Evolutionary conservation across 495 filamentous ascomycete species (phyloP).

Genomic region (Pyrenula aspistea): DNA sequence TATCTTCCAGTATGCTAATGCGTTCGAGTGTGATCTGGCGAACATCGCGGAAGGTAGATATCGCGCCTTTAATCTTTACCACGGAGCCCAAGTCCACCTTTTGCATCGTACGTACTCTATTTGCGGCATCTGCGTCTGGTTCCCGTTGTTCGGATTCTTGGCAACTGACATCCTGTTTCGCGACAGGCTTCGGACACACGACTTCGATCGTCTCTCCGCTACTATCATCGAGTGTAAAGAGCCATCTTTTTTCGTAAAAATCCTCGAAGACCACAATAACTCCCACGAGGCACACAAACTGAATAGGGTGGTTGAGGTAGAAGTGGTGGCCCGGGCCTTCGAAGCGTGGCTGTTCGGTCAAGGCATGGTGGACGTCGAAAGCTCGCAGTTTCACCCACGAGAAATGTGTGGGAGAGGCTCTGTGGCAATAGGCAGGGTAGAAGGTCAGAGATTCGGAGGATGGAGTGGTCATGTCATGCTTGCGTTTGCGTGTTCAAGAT

Average conservation of each 20-base stretch:
- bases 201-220: conserved; percentile 67
- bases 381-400: conserved; percentile 72
- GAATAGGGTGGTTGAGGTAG: conserved; percentile 78
- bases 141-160: conserved; percentile 4
- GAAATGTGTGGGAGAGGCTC: conserved; percentile 69
- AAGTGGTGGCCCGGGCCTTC: conserved; percentile 67
- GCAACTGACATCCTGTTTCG: background rate
- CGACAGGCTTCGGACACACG: conserved; percentile 15
- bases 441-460: conserved; percentile 24
- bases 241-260: conserved; percentile 41
- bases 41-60: conserved; percentile 47
- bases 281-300: conserved; percentile 70
- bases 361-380: conserved; percentile 47
- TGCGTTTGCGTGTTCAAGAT: no score
- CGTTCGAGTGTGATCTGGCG: conserved; percentile 63
- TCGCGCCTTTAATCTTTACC: conserved; percentile 66
- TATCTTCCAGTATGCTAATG: conserved; percentile 42
- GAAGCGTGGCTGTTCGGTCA: conserved; percentile 49
- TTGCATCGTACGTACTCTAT: conserved; percentile 22
- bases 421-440: conserved; percentile 80
- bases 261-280: conserved; percentile 62
- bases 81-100: conserved; percentile 52
- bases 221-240: conserved; percentile 75
- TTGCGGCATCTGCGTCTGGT: conserved; percentile 11
- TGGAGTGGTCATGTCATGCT: conserved; percentile 38